Conservation (phyloP, 495 filamentous ascomycete genomes). For the Penicillium maclennaniae region DNA sequence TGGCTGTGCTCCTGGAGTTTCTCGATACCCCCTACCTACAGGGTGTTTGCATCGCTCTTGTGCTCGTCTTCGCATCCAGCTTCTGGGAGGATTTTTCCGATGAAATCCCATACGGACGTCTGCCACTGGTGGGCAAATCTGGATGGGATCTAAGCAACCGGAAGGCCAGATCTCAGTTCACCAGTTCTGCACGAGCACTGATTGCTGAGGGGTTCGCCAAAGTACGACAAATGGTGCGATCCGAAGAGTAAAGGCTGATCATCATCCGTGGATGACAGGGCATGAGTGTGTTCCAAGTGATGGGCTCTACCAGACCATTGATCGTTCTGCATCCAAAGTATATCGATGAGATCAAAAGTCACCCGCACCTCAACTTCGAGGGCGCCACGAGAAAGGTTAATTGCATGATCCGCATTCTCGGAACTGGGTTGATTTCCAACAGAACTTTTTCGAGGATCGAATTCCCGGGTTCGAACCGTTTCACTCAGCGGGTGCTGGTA, state of each 20-base stretch:
- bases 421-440: slow-evolving; percentile 2
- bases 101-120: slow-evolving; percentile 26
- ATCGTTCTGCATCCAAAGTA: slow-evolving; percentile 47
- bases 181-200: slow-evolving; percentile 19
- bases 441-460: slow-evolving; percentile 41
- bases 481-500: slow-evolving; percentile 23
- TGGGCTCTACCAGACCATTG: slow-evolving; percentile 27
- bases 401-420: slow-evolving; percentile 8
- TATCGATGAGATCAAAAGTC: slow-evolving; percentile 48
- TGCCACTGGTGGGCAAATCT: slow-evolving; percentile 30
- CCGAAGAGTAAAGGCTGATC: background rate
- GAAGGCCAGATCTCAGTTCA: slow-evolving; percentile 27
- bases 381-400: slow-evolving; percentile 38
- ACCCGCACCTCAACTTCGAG: slow-evolving; percentile 36
- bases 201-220: slow-evolving; percentile 30
- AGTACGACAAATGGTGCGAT: slow-evolving; percentile 11
- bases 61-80: slow-evolving; percentile 20
- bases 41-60: slow-evolving; percentile 17
- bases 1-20: slow-evolving; percentile 25
- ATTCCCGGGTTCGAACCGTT: slow-evolving; percentile 48
- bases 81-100: slow-evolving; percentile 27
- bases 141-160: slow-evolving; percentile 31
- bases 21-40: slow-evolving; percentile 25
- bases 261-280: slow-evolving; percentile 12
- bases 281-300: slow-evolving; percentile 37